Evolutionary conservation across 768 basidiomycete species (phyloP).

Genomic region (Scleroderma citrinum): DNA sequence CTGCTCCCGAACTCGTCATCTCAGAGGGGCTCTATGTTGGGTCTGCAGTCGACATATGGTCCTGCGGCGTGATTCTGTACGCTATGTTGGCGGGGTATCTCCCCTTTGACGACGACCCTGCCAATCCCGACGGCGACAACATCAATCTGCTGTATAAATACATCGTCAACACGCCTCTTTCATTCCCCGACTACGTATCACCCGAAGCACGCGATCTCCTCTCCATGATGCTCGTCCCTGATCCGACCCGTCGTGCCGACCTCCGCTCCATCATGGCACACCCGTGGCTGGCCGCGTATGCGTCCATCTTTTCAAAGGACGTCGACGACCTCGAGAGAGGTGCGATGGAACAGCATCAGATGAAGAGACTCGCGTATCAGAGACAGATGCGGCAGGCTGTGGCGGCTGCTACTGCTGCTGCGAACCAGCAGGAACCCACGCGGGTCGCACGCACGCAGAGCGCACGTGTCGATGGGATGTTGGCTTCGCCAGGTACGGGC

Average conservation of each 20-base stretch:
- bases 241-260: constrained; percentile 74
- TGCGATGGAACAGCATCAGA: constrained; percentile 80
- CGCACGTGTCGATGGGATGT: constrained; percentile 46
- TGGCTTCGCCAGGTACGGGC: constrained; percentile 6
- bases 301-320: constrained; percentile 50
- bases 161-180: constrained; percentile 94
- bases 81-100: constrained; percentile 96
- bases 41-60: constrained; percentile 97
- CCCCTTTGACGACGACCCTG: constrained; percentile 99
- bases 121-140: constrained; percentile 98
- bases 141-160: constrained; percentile 98
- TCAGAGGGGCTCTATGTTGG: constrained; percentile 96
- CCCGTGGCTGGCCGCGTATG: constrained; percentile 64
- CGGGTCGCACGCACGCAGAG: constrained; percentile 46
- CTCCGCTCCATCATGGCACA: constrained; percentile 80
- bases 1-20: constrained; percentile 96
- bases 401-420: too few relatives aligned
- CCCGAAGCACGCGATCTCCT: constrained; percentile 78
- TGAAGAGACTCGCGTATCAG: constrained; percentile 78
- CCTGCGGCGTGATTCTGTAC: constrained; percentile 91
- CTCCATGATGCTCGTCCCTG: constrained; percentile 90
- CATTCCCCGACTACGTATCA: constrained; percentile 95
- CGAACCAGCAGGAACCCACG: constrained; percentile 23
- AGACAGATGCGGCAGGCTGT: constrained; percentile 64
- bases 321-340: constrained; percentile 75